Evolutionary conservation across 257 asterid genomes (phyloP).

Genomic region (Voacanga thouarsii): DNA sequence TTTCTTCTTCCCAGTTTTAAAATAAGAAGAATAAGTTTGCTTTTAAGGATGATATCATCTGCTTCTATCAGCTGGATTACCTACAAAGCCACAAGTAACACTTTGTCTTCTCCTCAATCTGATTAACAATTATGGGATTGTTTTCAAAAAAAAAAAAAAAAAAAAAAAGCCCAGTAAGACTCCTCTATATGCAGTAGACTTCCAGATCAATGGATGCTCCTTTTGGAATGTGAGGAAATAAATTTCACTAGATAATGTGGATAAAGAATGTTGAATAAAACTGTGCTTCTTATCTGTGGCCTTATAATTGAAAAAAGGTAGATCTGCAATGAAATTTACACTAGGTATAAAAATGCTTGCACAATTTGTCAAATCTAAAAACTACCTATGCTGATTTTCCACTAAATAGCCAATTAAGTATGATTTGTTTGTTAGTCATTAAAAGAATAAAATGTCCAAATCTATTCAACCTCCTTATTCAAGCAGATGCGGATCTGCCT

Average conservation of each 20-base stretch:
- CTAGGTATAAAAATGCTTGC: no score
- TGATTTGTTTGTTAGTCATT: neutral
- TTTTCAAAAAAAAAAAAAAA: neutral
- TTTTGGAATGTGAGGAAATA: neutral
- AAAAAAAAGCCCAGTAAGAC: neutral
- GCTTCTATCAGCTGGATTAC: neutral
- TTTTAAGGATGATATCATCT: neutral
- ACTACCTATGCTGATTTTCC: no score
- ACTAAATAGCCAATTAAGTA: no score
- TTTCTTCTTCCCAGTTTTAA: neutral
- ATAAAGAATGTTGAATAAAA: no score
- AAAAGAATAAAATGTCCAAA: neutral
- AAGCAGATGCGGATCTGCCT: neutral
- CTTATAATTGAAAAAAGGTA: neutral
- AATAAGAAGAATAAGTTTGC: neutral
- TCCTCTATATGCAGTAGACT: neutral
- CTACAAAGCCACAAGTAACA: neutral
- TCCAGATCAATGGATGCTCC: neutral
- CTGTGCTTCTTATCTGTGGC: neutral
- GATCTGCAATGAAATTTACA: neutral
- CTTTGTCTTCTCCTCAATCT: neutral
- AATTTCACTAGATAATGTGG: neutral
- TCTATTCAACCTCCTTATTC: neutral
- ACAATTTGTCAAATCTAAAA: no score
- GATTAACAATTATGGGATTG: neutral